A percentile compares a stretch with the other conserved stretches of the same genome.
phyloP scores from a whole-genome alignment of 805 yeast genomes.

The Sporopachydermia quercuum region DNA sequence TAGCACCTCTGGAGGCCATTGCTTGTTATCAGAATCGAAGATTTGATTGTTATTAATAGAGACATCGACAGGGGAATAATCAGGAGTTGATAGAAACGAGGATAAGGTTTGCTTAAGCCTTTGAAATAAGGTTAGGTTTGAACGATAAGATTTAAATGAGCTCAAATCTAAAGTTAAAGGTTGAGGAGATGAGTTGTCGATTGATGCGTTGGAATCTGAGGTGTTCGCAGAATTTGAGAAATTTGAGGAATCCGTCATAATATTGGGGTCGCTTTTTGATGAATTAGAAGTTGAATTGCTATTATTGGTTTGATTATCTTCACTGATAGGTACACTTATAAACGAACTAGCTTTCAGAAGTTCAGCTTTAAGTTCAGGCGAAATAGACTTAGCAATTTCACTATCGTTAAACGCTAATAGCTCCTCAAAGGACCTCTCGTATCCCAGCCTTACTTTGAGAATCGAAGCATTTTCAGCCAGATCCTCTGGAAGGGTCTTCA shows the following conservation, averaged over 20 bases:
- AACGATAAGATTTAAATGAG: background rate
- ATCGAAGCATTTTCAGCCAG: conserved; percentile 1
- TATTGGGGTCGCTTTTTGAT: background rate
- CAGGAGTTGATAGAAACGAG: background rate
- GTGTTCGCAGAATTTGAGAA: background rate
- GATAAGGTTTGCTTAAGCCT: background rate
- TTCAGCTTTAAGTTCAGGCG: conserved; percentile 1
- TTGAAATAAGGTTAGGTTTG: background rate
- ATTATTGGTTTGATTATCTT: no score
- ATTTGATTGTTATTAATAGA: background rate
- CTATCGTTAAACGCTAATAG: conserved; percentile 2
- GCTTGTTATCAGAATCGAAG: background rate
- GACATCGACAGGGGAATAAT: background rate
- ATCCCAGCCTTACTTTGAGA: background rate
- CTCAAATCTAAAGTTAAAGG: background rate
- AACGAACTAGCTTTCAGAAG: background rate
- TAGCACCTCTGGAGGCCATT: conserved; percentile 2
- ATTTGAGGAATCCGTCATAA: no score
- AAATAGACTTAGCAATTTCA: background rate
- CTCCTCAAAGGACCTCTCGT: conserved; percentile 2
- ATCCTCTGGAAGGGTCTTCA: conserved; percentile 1
- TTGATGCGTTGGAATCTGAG: no score
- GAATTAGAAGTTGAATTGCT: no score
- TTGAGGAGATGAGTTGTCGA: no score
- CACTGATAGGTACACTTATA: background rate